Conservation (phyloP, 345 rosid species). For the Salix caprea region DNA sequence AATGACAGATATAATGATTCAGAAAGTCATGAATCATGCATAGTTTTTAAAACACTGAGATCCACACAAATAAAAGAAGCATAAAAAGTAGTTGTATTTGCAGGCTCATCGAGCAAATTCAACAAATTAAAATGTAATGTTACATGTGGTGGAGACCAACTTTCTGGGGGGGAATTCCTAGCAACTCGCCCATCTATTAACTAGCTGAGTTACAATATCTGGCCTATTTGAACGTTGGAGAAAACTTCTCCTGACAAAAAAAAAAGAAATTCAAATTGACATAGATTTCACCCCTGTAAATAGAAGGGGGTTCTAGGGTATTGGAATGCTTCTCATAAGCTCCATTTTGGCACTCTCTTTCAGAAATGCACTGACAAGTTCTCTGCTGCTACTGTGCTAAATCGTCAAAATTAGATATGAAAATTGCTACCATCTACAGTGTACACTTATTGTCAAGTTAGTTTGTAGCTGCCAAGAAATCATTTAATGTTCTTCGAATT, state of each 20-base stretch:
- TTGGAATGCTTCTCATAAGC: not conserved
- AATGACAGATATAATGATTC: not conserved
- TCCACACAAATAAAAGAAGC: not conserved
- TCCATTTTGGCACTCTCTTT: not conserved
- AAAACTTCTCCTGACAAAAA: not conserved
- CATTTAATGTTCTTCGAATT: not conserved
- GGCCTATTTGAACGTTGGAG: conserved; percentile 4
- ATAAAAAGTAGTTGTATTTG: not conserved
- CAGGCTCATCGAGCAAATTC: not conserved
- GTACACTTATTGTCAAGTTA: no score
- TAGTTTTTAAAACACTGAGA: not conserved
- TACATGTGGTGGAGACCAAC: not conserved
- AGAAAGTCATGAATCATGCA: not conserved
- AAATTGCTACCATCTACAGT: not conserved
- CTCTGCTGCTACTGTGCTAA: not conserved
- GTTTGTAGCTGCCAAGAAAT: not conserved
- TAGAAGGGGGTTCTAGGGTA: not conserved
- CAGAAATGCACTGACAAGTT: not conserved
- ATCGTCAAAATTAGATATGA: not conserved
- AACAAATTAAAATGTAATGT: not conserved
- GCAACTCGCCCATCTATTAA: conserved; percentile 15
- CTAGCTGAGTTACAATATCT: conserved; percentile 11
- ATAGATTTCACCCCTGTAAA: not conserved
- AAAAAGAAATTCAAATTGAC: not conserved
- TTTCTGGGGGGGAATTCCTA: not conserved